Evolutionary conservation across 2,329 filamentous ascomycete species (phyloP).

Genomic region (Colletotrichum sidae): DNA sequence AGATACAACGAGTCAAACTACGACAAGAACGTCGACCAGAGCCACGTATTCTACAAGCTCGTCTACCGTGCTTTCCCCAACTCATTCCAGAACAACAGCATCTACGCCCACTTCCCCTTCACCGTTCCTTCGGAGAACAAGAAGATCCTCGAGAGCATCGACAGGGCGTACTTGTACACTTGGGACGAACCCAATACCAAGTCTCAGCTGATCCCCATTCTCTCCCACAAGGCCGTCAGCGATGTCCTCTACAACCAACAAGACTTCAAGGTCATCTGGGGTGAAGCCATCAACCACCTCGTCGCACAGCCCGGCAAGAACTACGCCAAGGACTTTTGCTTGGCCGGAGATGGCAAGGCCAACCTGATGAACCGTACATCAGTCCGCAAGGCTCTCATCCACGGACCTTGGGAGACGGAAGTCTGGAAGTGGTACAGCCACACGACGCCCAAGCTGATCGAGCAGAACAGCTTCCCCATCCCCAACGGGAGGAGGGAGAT

Average conservation of each 20-base stretch:
- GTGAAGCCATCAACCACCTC: constrained; percentile 63
- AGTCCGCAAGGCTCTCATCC: constrained; percentile 54
- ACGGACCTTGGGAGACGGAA: constrained; percentile 35
- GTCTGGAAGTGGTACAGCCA: constrained; percentile 41
- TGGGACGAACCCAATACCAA: constrained; percentile 64
- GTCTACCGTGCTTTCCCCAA: constrained; percentile 72
- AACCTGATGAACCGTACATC: constrained; percentile 54
- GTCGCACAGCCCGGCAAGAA: constrained; percentile 58
- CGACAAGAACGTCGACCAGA: constrained; percentile 69
- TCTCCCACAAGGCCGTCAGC: constrained; percentile 65
- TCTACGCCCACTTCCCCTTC: constrained; percentile 71
- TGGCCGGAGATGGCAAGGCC: constrained; percentile 55
- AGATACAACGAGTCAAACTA: constrained; percentile 61
- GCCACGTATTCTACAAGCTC: constrained; percentile 75
- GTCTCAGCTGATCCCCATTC: constrained; percentile 59
- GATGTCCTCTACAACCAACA: constrained; percentile 63
- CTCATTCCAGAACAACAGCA: constrained; percentile 70
- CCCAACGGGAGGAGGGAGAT: constrained; percentile 45
- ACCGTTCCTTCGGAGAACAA: constrained; percentile 61
- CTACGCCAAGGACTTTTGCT: constrained; percentile 59
- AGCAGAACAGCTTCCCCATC: constrained; percentile 42
- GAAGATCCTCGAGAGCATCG: constrained; percentile 67
- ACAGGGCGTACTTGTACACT: constrained; percentile 67
- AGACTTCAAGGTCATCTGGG: constrained; percentile 71
- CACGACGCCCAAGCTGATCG: constrained; percentile 43